Base-by-base conservation (phyloP, 768 basidiomycete genomes). In the Sarcodon sp. region DNA sequence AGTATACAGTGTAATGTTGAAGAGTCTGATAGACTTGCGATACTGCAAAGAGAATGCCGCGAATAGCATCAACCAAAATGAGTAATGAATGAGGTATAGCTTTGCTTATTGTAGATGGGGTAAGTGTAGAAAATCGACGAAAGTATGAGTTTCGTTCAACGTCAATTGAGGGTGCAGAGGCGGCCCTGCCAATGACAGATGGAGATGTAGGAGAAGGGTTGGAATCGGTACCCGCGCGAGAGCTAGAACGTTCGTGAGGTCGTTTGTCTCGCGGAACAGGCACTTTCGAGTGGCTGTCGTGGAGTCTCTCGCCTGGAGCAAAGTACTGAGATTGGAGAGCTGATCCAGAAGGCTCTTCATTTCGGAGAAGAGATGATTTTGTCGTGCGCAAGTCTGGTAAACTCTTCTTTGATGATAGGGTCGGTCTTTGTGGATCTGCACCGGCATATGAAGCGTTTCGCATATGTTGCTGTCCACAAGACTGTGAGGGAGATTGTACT, bases 131-230 rank as follows among this genome's bases (percentile, higher is more conserved):
- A 18, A 94, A 70, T n/a, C 92, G 80, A 35, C 84, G 83, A 66
- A 99, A 99, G 64, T 99, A 98, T 1, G 89, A 87, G 57, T 90
- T 86, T 18, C 87, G 79, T 58, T 93, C 88, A 3, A 77, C 73
- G 37, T 89, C 80, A 64, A 86, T 78, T 4, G 79, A 71, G 15
- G 77, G 75, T 9, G n/a, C 39, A 13, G 39, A 13, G 3, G 73
- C 67, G 1, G 70, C 63, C 38, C 66, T 69, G 37, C 66, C 67
- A 7, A 59, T 53, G 16, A 63, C 57, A 3, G 68, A 62, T 32
- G 73, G 72, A 7, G 75, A 70, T 31, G 66, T 59, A 57, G 58
- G 31, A 52, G 64, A 47, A 49, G 63, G 57, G 16, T 68, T 68
- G 46, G 61, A 61, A 13, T 41, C 13, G 39, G 27, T 41, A 4